Conservation (phyloP, 768 basidiomycete genomes). For the Xerocomus potaroensis region DNA sequence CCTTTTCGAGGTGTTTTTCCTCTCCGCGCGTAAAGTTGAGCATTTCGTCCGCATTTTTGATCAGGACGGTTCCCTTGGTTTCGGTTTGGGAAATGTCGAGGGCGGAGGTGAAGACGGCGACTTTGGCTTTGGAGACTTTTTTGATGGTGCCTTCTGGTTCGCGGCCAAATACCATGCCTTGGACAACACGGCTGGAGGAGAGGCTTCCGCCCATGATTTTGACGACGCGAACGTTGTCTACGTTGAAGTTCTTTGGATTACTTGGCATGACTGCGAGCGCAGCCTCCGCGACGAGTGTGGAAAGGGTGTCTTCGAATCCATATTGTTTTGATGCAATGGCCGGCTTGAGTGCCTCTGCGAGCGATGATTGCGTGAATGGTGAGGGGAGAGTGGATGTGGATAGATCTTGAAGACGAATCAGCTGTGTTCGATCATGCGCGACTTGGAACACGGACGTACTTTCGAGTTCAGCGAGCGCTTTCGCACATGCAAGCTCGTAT, state of each 20-base stretch:
- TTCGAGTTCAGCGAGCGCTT: slow-evolving; percentile 84
- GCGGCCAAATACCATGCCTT: slow-evolving; percentile 97
- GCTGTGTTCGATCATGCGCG: slow-evolving; percentile 8
- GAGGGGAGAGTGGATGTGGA: slow-evolving; percentile 65
- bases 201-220: slow-evolving; percentile 97
- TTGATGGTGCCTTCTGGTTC: slow-evolving; percentile 91
- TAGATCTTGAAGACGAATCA: slow-evolving; percentile 47
- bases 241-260: slow-evolving; percentile 90
- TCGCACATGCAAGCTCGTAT: slow-evolving; percentile 85
- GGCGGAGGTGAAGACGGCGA: slow-evolving; percentile 91
- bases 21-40: slow-evolving; percentile 95
- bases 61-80: slow-evolving; percentile 96
- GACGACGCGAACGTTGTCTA: slow-evolving; percentile 96
- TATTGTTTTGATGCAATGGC: slow-evolving; percentile 98
- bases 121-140: slow-evolving; percentile 82
- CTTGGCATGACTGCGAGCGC: slow-evolving; percentile 88
- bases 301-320: slow-evolving; percentile 80
- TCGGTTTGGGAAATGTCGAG: slow-evolving; percentile 96
- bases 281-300: slow-evolving; percentile 87
- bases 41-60: slow-evolving; percentile 95
- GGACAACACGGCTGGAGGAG: slow-evolving; percentile 79
- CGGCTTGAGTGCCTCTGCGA: slow-evolving; percentile 77
- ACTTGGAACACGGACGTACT: slow-evolving; percentile 55
- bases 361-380: slow-evolving; percentile 65
- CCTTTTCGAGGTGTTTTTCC: slow-evolving; percentile 95